Base-by-base conservation (phyloP, 805 yeast species). In the Kodamaea kakaduensis region DNA sequence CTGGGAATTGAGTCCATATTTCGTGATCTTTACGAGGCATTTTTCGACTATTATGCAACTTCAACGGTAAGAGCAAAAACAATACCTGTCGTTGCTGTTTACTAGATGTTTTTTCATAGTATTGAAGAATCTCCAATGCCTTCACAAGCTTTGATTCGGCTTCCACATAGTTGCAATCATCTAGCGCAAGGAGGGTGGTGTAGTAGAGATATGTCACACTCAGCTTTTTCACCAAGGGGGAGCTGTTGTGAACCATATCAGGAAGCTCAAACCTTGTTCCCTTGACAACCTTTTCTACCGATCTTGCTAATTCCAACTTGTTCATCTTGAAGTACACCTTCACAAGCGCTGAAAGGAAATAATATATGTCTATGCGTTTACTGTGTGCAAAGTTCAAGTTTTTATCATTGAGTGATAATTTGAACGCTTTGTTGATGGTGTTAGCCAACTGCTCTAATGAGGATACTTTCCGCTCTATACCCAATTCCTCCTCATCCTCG, bases 381-480 rank as follows among this genome's bases (percentile, higher is more conserved):
- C 81, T 75, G 9, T 48, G 47, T 0, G 31, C 33, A 14, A 56
- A 31, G 17, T 72, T 73, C n/a, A 75, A 72, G 41, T 77, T 78
- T 39, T 89, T 71, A 56, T 88, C 96, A 43, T 84, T 84, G 28
- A 88, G 64, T 43, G 95, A 84, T 3, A 83, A 52, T 39, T 82
- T 84, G 60, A 86, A 83, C 5, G 89, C 74, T 41, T 77, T 71
- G 55, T 86, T 87, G 36, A 87, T 67, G 2, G 81, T 69, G 41
- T 78, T 64, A 0, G 85, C 80, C 26, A 84, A 71, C 29, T 64
- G 67, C 38, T 78, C 84, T 40, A 73, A 43, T 4, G 58, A 44
- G 14, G 61, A 43, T 10, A 3, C 57, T 58, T 25, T 53, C 41
- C 36, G 41, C 40, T 38, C 29, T 8, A 20, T 24, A n/a, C 9